Evolutionary conservation across 192 early-diverging fungal genomes (phyloP).

Genomic region (Backusella circina): DNA sequence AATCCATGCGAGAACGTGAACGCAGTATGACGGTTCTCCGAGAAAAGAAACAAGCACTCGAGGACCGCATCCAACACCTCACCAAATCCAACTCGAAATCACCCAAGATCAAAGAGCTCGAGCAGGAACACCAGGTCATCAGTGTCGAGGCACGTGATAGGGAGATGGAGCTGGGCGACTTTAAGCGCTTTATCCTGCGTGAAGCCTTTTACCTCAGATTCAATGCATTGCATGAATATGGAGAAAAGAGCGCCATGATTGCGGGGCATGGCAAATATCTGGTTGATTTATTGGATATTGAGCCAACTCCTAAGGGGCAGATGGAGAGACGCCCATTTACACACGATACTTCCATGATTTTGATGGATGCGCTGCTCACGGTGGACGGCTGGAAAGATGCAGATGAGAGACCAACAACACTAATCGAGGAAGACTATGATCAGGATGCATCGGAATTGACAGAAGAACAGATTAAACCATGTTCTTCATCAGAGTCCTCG

Average conservation of each 20-base stretch:
- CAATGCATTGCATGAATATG: conserved; percentile 36
- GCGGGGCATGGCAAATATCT: conserved; percentile 39
- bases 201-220: conserved; percentile 39
- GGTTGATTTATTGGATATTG: conserved; percentile 34
- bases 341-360: conserved; percentile 18
- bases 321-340: conserved; percentile 15
- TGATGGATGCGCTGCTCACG: conserved; percentile 21
- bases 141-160: not conserved
- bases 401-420: conserved; percentile 14
- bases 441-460: not conserved
- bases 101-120: conserved; percentile 19
- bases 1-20: conserved; percentile 18
- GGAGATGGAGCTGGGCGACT: conserved; percentile 25
- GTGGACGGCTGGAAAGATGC: conserved; percentile 24
- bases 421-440: not conserved
- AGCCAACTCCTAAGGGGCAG: conserved; percentile 22
- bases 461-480: not conserved
- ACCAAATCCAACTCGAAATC: conserved; percentile 8
- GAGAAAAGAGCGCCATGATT: conserved; percentile 31
- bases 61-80: conserved; percentile 11
- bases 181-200: conserved; percentile 34
- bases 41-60: conserved; percentile 19
- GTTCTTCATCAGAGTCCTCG: not conserved
- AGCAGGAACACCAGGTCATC: conserved; percentile 10
- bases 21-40: not conserved